Base-by-base conservation (phyloP, 345 rosid species). In the Bruguiera gymnorhiza region DNA sequence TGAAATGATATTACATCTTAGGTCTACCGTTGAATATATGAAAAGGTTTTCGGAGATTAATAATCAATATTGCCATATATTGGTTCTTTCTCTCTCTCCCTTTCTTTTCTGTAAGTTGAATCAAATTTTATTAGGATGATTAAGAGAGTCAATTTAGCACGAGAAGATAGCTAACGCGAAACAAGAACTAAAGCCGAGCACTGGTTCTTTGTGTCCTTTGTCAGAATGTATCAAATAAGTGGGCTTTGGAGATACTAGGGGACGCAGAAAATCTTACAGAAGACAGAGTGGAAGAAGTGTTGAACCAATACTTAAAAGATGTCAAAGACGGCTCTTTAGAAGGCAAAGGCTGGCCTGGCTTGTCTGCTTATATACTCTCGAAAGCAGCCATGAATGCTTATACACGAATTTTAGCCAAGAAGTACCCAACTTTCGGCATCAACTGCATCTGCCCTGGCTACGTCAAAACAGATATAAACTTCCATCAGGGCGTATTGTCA, bases 361-460 rank as follows among this genome's bases (percentile, higher is more conserved):
- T 36, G 24, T 64, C 74, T 8, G 73, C 80, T 2, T 83, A 82
- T 39, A 23, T 3, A 5, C 3, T 77, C 8, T 79, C 82, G 1
- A 82, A 82, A 58, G 82, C 77, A 43, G 67, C 74, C 0, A 2
- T 76, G 72, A 82, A 73, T 73, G 85, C 76, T 0, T 73, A 76
- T 43, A 73, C 85, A 62, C 46, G 81, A 63, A 59, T 74, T 21
- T 9, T 71, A 50, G 78, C 78, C 15, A 69, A 62, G 36, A 71
- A 66, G 26, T 30, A 69, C 6, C 73, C 77, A 1, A 10, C 6
- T 66, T 62, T 83, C 63, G 1, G 39, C 31, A 54, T 77, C 60
- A 82, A 77, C 32, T 53, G 67, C 56, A 73, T 79, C 2, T 67
- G 70, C 46, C 83, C 83, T 15, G 86, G 86, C 43, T 70, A 0